phyloP scores from a whole-genome alignment of 108 stramenopile genomes.

The Cyclostephanos invisitatus region DNA sequence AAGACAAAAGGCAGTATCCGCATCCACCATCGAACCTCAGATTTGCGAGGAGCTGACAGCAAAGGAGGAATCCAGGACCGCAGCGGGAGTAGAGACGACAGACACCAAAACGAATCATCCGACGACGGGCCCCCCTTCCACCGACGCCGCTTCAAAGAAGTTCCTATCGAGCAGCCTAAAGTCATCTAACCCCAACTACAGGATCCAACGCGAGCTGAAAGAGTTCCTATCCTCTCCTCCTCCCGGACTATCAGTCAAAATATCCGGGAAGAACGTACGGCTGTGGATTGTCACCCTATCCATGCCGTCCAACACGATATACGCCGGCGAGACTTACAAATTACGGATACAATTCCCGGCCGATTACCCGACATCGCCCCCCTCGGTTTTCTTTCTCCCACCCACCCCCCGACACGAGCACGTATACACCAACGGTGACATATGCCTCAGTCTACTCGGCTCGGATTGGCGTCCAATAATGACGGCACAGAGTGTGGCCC shows the following conservation, averaged over 20 bases:
- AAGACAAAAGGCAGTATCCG: constrained; percentile 13
- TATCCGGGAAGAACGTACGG: constrained; percentile 82
- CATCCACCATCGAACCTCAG: neutral
- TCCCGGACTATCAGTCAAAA: constrained; percentile 80
- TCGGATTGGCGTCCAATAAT: constrained; percentile 96
- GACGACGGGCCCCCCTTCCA: constrained; percentile 34
- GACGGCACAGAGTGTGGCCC: constrained; percentile 91
- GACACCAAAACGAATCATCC: constrained; percentile 21
- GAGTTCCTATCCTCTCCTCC: constrained; percentile 84
- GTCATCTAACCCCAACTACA: constrained; percentile 76
- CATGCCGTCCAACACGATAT: constrained; percentile 84
- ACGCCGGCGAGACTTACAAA: constrained; percentile 93
- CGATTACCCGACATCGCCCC: constrained; percentile 92
- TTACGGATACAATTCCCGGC: constrained; percentile 83
- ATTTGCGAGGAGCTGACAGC: neutral
- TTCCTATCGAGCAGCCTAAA: constrained; percentile 60
- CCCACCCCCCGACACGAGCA: constrained; percentile 84
- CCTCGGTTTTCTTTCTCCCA: constrained; percentile 89
- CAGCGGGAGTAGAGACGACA: constrained; percentile 13
- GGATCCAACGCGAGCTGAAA: constrained; percentile 88
- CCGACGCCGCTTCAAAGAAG: constrained; percentile 55
- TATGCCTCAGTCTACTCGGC: constrained; percentile 92
- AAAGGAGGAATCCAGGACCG: neutral
- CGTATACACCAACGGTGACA: constrained; percentile 98
- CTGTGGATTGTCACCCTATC: constrained; percentile 92